Evolutionary conservation across 257 asterid species (phyloP).

Genomic region (Solanum phureja): DNA sequence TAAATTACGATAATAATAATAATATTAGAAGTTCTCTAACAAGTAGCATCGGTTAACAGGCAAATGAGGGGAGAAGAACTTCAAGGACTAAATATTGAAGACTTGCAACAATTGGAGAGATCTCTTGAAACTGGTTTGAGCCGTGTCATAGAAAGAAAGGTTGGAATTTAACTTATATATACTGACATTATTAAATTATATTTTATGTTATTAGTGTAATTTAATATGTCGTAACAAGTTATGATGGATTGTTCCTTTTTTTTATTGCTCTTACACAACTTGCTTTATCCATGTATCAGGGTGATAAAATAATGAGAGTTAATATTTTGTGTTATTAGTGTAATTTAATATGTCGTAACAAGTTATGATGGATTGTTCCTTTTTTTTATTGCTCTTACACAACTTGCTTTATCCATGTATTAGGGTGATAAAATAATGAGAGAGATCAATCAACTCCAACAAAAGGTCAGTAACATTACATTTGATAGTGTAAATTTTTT

Average conservation of each 20-base stretch:
- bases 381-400: background rate
- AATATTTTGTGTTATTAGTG: background rate
- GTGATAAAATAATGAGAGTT: too few relatives aligned
- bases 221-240: too few relatives aligned
- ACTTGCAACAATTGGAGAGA: conserved; percentile 58
- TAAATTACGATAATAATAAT: background rate
- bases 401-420: background rate
- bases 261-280: too few relatives aligned
- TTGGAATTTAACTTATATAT: background rate
- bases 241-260: too few relatives aligned
- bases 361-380: background rate
- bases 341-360: background rate
- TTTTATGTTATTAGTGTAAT: background rate
- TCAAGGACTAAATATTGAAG: conserved; percentile 66
- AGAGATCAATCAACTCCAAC: conserved; percentile 66
- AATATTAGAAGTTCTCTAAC: background rate
- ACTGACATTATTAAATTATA: background rate
- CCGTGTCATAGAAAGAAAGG: conserved; percentile 69
- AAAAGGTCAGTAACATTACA: conserved; percentile 25
- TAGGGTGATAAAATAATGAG: conserved; percentile 67
- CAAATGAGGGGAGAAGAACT: conserved; percentile 94
- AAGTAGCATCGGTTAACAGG: conserved; percentile 17
- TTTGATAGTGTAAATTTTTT: background rate
- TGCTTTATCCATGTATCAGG: too few relatives aligned
- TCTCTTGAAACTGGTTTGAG: conserved; percentile 66